These are phyloP conservation scores for Arachnomyces sp. DNA, from an alignment of 2,329 filamentous ascomycete species.

Conservation along the genomic window DNA sequence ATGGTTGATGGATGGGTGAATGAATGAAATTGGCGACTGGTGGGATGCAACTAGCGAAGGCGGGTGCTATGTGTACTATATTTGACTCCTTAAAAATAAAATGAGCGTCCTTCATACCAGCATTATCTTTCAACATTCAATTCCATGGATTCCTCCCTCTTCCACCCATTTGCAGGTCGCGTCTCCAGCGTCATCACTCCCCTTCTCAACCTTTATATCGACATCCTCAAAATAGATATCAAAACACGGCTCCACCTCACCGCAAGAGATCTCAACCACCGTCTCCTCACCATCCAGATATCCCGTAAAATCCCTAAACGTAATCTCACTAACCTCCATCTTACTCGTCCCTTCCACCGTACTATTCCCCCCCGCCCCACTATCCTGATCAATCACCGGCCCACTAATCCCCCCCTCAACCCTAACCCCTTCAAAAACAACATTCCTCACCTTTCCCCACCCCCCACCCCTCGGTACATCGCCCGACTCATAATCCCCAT, in stretches of 20 bases:
- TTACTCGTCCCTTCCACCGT: constrained; percentile 42
- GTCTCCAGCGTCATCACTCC: too few species aligned
- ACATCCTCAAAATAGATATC: constrained; percentile 43
- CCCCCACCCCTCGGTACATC: constrained; percentile 45
- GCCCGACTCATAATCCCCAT: constrained; percentile 41
- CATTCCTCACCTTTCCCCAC: constrained; percentile 47
- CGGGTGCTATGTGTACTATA: too few species aligned
- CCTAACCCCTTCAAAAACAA: constrained; percentile 46
- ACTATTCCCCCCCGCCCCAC: constrained; percentile 40
- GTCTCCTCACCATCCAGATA: constrained; percentile 31
- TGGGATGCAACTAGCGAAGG: too few species aligned
- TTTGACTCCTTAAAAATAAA: too few species aligned
- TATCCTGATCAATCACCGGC: constrained; percentile 41
- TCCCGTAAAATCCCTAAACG: constrained; percentile 47
- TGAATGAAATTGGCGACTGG: too few species aligned
- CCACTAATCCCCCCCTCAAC: constrained; percentile 40
- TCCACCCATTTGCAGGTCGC: too few species aligned
- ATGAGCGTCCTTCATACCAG: too few species aligned
- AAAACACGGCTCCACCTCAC: constrained; percentile 43
- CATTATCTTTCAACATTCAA: too few species aligned
- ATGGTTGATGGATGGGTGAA: too few species aligned
- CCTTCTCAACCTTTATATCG: constrained; percentile 14
- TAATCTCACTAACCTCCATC: constrained; percentile 44
- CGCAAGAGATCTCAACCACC: constrained; percentile 42
- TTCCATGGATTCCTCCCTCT: too few species aligned